Evolutionary conservation across 305 asterid genomes (phyloP), one percentile per base, ranked within the genome.

Genomic region (Solanum hybrid): DNA sequence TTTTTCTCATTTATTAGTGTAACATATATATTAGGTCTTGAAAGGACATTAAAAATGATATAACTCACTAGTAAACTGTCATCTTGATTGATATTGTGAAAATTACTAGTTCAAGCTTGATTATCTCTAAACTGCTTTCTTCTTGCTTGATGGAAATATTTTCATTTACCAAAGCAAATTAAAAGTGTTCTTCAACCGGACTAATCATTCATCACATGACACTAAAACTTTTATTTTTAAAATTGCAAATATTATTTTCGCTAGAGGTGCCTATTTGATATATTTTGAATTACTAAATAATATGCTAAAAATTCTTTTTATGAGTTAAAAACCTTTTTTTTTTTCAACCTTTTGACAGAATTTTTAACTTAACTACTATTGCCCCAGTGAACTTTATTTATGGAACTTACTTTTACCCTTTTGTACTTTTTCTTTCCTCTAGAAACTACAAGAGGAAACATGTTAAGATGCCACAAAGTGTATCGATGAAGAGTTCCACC

Each of bases 91-190:
- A 57, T 57, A 18, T 13, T 1, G 3, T 5, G 4, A 26, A 6
- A 28, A 13, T 28, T 16, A 2, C 1, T 7, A 0, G 0, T 73
- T 73, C 2, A 13, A 28, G 0, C 5, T 1, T 5, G 35, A 3
- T 73, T 12, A 73, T 28, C 2, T 28, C 3, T 57, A n/a, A 4
- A 11, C 3, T 10, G 3, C 7, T 69, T 57, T 3, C 9, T 6
- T 51, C 22, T 16, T 7, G 1, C 24, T 6, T 57, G 10, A 57
- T 18, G 18, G 4, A 3, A 57, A 18, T 4, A 18, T 6, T 57
- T 22, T n/a, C 31, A n/a, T 67, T 10, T 28, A 9, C 5, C 28
- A 26, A 24, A 1, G 16, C 2, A 69, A 4, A 69, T 9, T 64
- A 64, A 64, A 64, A 24, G 31, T 24, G 2, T 2, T 69, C 8